Conservation (phyloP, 805 yeast genomes). For the Wickerhamomyces bisporus region DNA sequence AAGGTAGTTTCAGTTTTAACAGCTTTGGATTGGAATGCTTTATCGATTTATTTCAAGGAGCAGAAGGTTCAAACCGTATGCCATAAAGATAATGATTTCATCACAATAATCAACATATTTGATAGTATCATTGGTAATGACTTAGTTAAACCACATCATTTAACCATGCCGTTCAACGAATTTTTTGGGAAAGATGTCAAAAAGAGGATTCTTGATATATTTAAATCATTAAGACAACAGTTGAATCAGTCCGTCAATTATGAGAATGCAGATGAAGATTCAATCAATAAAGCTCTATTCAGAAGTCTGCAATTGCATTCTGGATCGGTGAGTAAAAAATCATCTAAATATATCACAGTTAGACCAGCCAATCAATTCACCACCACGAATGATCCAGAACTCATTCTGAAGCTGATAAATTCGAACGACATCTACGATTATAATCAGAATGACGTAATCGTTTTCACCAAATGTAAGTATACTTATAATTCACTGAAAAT, state of each 20-base stretch:
- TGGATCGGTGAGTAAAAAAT: not conserved
- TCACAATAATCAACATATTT: not conserved
- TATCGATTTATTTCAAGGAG: not conserved
- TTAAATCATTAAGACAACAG: not conserved
- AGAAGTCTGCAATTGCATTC: not conserved
- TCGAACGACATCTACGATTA: not conserved
- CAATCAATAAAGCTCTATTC: not conserved
- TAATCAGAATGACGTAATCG: not conserved
- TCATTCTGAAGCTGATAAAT: not conserved
- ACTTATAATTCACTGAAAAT: no score
- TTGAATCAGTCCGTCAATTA: not conserved
- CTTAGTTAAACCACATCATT: not conserved
- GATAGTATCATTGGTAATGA: not conserved
- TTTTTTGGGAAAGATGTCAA: not conserved
- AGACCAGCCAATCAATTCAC: not conserved
- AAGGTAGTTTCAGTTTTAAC: conserved; percentile 3
- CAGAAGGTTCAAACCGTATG: not conserved
- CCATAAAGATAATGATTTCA: not conserved
- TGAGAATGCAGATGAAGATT: not conserved
- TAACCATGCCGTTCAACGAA: not conserved
- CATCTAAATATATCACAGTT: not conserved
- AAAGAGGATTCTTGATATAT: not conserved
- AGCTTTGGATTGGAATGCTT: not conserved
- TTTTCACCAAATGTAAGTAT: not conserved
- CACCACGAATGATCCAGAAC: not conserved